phyloP scores from a whole-genome alignment of 371 early-diverging fungal genomes.

The Mucor irregularis region DNA sequence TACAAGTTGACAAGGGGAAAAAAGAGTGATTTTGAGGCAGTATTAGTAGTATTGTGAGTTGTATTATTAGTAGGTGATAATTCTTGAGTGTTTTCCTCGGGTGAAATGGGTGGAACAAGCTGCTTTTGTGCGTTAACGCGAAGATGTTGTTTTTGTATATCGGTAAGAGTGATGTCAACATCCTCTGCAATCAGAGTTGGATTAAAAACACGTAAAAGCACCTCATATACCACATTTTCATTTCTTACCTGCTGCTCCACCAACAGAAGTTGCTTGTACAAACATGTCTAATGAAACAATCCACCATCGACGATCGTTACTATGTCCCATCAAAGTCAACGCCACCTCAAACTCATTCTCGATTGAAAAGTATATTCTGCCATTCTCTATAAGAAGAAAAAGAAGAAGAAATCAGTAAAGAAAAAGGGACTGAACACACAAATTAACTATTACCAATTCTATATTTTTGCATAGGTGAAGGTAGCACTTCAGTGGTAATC shows the following conservation, averaged over 20 bases:
- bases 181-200: conserved; percentile 28
- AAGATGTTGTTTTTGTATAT: conserved; percentile 50
- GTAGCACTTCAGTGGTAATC: conserved; percentile 63
- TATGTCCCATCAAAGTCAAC: conserved; percentile 60
- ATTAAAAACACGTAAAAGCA: neutral
- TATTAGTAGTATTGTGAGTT: neutral
- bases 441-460: conserved; percentile 37
- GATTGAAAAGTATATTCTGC: conserved; percentile 65
- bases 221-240: no score
- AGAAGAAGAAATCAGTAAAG: neutral
- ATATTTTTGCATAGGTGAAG: conserved; percentile 63
- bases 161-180: conserved; percentile 54
- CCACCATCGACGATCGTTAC: conserved; percentile 55
- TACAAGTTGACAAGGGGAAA: conserved; percentile 65
- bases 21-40: conserved; percentile 23
- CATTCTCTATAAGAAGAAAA: conserved; percentile 37
- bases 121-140: conserved; percentile 54
- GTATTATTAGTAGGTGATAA: neutral
- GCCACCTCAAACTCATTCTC: conserved; percentile 71
- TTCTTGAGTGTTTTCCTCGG: conserved; percentile 1
- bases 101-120: conserved; percentile 39
- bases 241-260: conserved; percentile 35
- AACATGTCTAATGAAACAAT: conserved; percentile 58
- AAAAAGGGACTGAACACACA: no score
- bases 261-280: conserved; percentile 41